Evolutionary conservation across 2,329 filamentous ascomycete species (phyloP).

Genomic region (Thelonectria discophora): DNA sequence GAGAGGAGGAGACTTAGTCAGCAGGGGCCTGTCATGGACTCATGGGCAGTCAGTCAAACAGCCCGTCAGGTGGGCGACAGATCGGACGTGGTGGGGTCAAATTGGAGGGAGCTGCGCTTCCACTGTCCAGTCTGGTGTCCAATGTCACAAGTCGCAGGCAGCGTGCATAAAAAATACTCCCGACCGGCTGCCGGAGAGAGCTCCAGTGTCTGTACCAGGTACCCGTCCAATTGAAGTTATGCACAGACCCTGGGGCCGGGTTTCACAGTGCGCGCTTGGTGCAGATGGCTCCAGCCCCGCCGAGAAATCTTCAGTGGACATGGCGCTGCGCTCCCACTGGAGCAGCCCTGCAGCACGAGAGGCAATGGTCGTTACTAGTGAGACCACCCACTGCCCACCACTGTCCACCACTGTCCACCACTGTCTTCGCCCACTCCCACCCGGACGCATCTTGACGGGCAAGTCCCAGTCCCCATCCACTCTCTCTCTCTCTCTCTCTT

Average conservation of each 20-base stretch:
- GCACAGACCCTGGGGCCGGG: background rate
- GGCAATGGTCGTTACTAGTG: constrained; percentile 11
- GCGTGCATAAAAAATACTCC: background rate
- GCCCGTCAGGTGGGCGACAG: background rate
- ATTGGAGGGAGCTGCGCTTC: background rate
- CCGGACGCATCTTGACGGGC: constrained; percentile 17
- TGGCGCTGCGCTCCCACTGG: constrained; percentile 10
- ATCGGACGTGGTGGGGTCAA: background rate
- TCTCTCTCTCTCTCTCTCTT: constrained; percentile 13
- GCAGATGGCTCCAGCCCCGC: constrained; percentile 16
- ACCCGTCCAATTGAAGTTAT: constrained; percentile 4
- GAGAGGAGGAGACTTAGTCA: constrained; percentile 18
- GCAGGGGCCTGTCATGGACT: constrained; percentile 4
- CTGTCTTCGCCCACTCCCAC: constrained; percentile 21
- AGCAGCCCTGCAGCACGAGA: constrained; percentile 12
- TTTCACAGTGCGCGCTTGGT: no score
- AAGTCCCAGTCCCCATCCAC: constrained; percentile 19
- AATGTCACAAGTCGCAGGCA: background rate
- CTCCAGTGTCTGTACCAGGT: background rate
- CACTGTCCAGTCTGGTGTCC: background rate
- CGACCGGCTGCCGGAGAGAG: no score
- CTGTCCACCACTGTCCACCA: constrained; percentile 24
- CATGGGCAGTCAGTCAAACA: background rate
- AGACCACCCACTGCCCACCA: constrained; percentile 26
- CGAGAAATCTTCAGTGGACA: constrained; percentile 19